Evolutionary conservation across 495 filamentous ascomycete genomes (phyloP).

Genomic region (Elaphomyces granulatus): DNA sequence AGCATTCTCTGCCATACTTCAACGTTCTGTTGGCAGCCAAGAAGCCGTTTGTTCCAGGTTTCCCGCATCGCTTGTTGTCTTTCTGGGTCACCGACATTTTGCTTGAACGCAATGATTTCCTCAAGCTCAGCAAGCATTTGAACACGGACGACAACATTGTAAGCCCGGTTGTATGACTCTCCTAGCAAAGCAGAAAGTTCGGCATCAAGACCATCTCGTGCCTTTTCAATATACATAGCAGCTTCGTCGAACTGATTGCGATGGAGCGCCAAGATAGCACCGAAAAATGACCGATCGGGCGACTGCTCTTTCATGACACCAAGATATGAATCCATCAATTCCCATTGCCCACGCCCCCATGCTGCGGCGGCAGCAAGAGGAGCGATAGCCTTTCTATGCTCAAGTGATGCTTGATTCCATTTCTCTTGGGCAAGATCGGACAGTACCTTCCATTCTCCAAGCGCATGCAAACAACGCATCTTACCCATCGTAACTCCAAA

Average conservation of each 20-base stretch:
- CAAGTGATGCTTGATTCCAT: constrained; percentile 72
- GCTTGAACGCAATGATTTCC: constrained; percentile 96
- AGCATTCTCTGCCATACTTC: constrained; percentile 98
- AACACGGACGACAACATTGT: constrained; percentile 87
- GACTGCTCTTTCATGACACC: constrained; percentile 85
- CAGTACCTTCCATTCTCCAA: constrained; percentile 92
- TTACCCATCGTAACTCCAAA: constrained; percentile 97
- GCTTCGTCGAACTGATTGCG: constrained; percentile 90
- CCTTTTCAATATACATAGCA: constrained; percentile 69
- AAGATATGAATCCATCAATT: constrained; percentile 93
- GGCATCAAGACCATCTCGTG: constrained; percentile 83
- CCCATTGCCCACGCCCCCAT: constrained; percentile 96
- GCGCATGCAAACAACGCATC: constrained; percentile 94
- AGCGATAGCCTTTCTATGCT: constrained; percentile 77
- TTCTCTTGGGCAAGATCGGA: constrained; percentile 80
- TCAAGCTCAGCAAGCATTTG: constrained; percentile 98
- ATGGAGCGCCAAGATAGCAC: constrained; percentile 83
- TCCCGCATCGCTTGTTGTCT: constrained; percentile 81
- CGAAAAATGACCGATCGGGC: constrained; percentile 93
- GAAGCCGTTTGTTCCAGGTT: constrained; percentile 90
- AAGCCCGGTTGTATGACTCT: constrained; percentile 93
- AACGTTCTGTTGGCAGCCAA: constrained; percentile 91
- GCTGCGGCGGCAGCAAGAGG: constrained; percentile 88
- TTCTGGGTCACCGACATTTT: constrained; percentile 56
- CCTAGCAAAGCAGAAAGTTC: constrained; percentile 89